phyloP scores from a whole-genome alignment of 257 asterid species.

The Mitragyna speciosa region DNA sequence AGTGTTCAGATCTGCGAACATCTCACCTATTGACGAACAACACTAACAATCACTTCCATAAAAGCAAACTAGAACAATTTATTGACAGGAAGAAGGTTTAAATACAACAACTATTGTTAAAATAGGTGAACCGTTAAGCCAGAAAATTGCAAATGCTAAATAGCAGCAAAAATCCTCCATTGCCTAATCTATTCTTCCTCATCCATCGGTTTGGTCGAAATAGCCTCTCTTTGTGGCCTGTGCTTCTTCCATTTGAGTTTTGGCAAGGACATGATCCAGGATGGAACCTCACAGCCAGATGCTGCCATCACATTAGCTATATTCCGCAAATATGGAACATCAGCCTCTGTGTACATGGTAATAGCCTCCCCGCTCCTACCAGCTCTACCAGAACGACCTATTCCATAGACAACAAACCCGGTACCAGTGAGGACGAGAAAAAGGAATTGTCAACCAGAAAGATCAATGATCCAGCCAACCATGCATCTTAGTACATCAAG shows the following conservation, averaged over 20 bases:
- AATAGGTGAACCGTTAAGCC: background rate
- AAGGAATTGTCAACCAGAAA: background rate
- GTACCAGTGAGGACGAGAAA: background rate
- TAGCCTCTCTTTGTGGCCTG: slow-evolving; percentile 73
- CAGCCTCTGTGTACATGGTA: slow-evolving; percentile 79
- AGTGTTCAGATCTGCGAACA: too few relatives aligned
- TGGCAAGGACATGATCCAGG: slow-evolving; percentile 57
- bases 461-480: background rate
- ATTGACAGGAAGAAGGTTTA: background rate
- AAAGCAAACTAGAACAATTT: background rate
- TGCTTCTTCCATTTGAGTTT: slow-evolving; percentile 88
- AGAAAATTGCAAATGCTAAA: background rate
- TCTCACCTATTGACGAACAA: too few relatives aligned
- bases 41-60: background rate
- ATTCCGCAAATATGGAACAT: slow-evolving; percentile 59
- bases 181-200: slow-evolving; percentile 25
- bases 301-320: slow-evolving; percentile 79
- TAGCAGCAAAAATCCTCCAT: background rate
- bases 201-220: slow-evolving; percentile 46
- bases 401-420: slow-evolving; percentile 1
- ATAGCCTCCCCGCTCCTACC: slow-evolving; percentile 92
- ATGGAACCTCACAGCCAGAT: slow-evolving; percentile 83
- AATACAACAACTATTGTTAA: background rate
- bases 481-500: background rate
- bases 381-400: slow-evolving; percentile 91